These are phyloP conservation scores for Coix lacrymajobi DNA, from an alignment of 176 grass and related monocot genomes.

Conservation along the genomic window DNA sequence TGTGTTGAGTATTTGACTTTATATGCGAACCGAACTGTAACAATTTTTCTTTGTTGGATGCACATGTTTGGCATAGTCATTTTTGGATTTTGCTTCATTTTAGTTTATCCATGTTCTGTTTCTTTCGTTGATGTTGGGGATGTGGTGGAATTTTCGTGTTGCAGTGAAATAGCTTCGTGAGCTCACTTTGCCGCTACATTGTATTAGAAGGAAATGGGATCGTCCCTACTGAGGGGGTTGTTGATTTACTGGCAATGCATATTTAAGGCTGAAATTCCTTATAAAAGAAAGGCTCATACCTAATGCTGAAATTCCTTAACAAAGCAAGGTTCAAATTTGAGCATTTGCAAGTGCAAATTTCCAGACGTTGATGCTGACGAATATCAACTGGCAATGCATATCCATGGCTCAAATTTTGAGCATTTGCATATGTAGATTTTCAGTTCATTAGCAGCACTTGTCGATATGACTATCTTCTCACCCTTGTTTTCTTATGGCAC, in stretches of 20 bases:
- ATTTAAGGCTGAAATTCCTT: no score
- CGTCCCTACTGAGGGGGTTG: background rate
- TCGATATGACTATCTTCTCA: background rate
- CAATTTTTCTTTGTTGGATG: background rate
- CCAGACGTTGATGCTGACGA: no score
- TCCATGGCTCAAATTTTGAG: background rate
- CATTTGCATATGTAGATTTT: background rate
- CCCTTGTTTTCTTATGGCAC: background rate
- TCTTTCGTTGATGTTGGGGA: background rate
- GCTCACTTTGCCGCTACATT: background rate
- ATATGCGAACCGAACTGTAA: conserved; percentile 13
- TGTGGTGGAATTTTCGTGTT: background rate
- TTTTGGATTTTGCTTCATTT: background rate
- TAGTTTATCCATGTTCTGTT: background rate
- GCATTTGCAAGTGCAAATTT: no score
- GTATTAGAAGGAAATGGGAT: background rate
- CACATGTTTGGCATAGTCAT: background rate
- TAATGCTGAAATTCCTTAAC: no score
- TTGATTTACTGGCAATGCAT: background rate
- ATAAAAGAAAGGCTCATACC: no score
- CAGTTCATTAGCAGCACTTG: background rate
- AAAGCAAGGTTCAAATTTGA: no score
- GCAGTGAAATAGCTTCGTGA: background rate
- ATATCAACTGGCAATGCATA: background rate
- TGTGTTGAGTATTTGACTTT: background rate